Conservation (phyloP, 208 protist genomes). For the Borovskyia barvae region DNA sequence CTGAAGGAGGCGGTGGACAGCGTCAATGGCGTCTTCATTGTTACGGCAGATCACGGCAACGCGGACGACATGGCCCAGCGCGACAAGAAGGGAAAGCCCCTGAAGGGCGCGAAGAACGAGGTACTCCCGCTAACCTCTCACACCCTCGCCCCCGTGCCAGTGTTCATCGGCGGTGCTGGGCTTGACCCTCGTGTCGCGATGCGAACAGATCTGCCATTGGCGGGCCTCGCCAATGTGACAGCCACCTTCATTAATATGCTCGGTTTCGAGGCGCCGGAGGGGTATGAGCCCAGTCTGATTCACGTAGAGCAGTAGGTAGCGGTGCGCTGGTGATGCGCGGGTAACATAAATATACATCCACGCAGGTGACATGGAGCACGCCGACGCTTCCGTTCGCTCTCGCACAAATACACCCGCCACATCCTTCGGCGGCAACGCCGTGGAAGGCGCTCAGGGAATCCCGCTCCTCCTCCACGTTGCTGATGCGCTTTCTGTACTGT, state of each 20-base stretch:
- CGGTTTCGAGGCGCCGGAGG: conserved; percentile 87
- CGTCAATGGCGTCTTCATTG: conserved; percentile 83
- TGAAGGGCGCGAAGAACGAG: conserved; percentile 61
- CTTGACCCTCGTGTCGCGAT: conserved; percentile 81
- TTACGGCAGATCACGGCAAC: conserved; percentile 96
- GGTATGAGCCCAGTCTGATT: conserved; percentile 89
- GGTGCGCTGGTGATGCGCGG: too few relatives aligned
- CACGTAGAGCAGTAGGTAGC: conserved; percentile 23
- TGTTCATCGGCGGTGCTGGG: conserved; percentile 88
- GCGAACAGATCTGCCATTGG: conserved; percentile 79
- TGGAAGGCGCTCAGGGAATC: too few relatives aligned
- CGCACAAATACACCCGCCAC: too few relatives aligned
- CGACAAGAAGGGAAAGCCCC: conserved; percentile 91
- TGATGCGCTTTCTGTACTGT: neutral
- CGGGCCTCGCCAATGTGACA: conserved; percentile 93
- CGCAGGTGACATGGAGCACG: too few relatives aligned
- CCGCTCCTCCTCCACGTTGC: too few relatives aligned
- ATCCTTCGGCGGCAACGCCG: too few relatives aligned
- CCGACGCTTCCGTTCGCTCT: too few relatives aligned
- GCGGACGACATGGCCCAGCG: conserved; percentile 94
- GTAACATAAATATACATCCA: too few relatives aligned
- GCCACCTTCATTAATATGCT: conserved; percentile 94
- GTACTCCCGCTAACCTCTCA: conserved; percentile 91
- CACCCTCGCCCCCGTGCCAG: conserved; percentile 91
- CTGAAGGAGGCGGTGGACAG: conserved; percentile 85